Percentiles rank a stretch among this genome's conserved stretches.
Conservation (phyloP, 1,139 yeast genomes). For the Sugiyamaella sp. region DNA sequence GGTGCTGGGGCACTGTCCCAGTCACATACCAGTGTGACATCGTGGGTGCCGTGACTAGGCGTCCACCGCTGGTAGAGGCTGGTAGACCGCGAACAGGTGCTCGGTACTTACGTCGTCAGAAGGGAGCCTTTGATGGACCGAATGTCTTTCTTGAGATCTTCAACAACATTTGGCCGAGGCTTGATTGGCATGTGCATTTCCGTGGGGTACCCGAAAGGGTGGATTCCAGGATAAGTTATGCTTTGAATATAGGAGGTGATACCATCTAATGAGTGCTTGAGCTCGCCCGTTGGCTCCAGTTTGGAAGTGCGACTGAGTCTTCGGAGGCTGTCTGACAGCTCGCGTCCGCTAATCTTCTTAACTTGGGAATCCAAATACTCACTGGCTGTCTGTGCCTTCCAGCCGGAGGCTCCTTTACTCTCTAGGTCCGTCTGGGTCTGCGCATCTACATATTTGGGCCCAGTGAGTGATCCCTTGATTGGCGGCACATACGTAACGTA, state of each 20-base stretch:
- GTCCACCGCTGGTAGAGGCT: slow-evolving; percentile 1
- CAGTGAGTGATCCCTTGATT: slow-evolving; percentile 27
- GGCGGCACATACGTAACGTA: slow-evolving; percentile 34
- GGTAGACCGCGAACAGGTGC: not conserved
- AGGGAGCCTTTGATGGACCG: slow-evolving; percentile 41
- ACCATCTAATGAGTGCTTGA: slow-evolving; percentile 26
- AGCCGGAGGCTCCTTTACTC: not conserved
- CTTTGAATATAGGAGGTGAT: slow-evolving; percentile 22
- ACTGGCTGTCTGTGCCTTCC: slow-evolving; percentile 6
- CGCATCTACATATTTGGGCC: slow-evolving; percentile 35
- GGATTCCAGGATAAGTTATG: slow-evolving; percentile 20
- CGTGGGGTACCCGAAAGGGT: slow-evolving; percentile 7
- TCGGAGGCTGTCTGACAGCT: slow-evolving; percentile 24
- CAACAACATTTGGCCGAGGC: slow-evolving; percentile 22
- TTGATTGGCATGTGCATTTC: slow-evolving; percentile 15
- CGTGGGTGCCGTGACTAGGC: no score
- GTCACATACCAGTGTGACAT: no score
- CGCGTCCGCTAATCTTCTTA: slow-evolving; percentile 18
- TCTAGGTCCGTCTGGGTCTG: slow-evolving; percentile 38
- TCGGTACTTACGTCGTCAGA: slow-evolving; percentile 29
- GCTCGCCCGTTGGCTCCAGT: slow-evolving; percentile 12
- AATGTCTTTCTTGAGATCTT: slow-evolving; percentile 41
- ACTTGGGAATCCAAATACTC: slow-evolving; percentile 16
- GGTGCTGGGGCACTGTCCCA: no score
- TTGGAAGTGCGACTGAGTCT: slow-evolving; percentile 35